Conservation (phyloP, 2,329 filamentous ascomycete genomes). For the Cladosporium sp. region DNA sequence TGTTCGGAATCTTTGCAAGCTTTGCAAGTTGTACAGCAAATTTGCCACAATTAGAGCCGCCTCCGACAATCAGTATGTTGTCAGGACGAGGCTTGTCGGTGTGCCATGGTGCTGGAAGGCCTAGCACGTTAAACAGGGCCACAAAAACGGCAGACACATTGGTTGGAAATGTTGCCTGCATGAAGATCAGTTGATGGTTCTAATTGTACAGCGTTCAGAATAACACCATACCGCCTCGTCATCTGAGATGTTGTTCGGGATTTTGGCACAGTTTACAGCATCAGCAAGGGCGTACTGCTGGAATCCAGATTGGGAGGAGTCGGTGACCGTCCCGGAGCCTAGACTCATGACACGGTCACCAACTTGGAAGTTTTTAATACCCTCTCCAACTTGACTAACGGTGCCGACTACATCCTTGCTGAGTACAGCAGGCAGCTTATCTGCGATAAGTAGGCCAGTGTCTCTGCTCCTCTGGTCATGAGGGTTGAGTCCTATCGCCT, state of each 20-base stretch:
- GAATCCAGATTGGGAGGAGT: constrained; percentile 11
- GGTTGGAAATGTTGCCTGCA: not conserved
- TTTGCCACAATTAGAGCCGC: constrained; percentile 13
- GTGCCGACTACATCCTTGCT: constrained; percentile 11
- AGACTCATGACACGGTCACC: constrained; percentile 6
- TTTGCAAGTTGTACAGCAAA: constrained; percentile 13
- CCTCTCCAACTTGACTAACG: constrained; percentile 1
- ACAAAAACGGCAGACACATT: not conserved
- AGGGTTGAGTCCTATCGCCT: not conserved
- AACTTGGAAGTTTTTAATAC: not conserved
- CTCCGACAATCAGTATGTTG: constrained; percentile 7
- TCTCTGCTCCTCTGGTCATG: constrained; percentile 14
- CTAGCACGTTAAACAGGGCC: not conserved
- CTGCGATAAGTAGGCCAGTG: constrained; percentile 1
- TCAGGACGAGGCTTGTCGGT: not conserved
- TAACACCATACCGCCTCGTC: not conserved
- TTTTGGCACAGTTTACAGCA: constrained; percentile 4
- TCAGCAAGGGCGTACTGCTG: constrained; percentile 13
- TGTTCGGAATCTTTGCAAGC: not conserved
- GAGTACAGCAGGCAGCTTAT: constrained; percentile 8
- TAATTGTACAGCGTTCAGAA: not conserved
- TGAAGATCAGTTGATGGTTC: not conserved
- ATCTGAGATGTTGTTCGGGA: constrained; percentile 6
- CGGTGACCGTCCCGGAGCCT: not conserved
- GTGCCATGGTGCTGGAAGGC: not conserved